A percentile compares a stretch with the other conserved stretches of the same genome.
Evolutionary conservation across 768 basidiomycete genomes (phyloP).

Genomic region (Neoboletus magnificus): DNA sequence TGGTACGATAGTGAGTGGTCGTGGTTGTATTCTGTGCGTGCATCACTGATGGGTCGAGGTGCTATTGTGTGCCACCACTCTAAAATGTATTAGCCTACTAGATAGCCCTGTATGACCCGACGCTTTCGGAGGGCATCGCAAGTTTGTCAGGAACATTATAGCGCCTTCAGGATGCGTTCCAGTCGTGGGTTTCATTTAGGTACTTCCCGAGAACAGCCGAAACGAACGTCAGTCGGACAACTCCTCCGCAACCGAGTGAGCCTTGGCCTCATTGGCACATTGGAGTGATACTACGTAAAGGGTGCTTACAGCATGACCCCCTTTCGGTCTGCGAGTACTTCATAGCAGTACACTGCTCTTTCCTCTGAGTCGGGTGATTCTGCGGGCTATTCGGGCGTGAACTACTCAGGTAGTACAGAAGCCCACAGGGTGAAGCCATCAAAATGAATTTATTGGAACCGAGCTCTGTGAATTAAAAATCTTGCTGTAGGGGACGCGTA

Average conservation of each 20-base stretch:
- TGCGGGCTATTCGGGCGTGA: background rate
- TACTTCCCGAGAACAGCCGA: background rate
- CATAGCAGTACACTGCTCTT: background rate
- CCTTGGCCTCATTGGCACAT: background rate
- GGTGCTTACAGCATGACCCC: no score
- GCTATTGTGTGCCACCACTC: background rate
- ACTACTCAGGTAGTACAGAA: background rate
- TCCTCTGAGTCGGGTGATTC: background rate
- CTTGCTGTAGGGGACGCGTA: background rate
- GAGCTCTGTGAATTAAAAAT: background rate
- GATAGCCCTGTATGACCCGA: background rate
- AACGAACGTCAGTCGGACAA: background rate
- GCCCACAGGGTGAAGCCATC: background rate
- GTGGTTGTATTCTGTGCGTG: background rate
- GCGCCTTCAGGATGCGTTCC: background rate
- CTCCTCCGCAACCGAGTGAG: background rate
- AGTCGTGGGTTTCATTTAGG: conserved; percentile 1
- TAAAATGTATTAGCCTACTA: background rate
- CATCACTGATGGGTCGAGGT: background rate
- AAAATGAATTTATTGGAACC: no score
- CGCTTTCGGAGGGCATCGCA: background rate
- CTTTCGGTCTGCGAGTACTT: no score
- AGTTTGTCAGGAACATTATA: background rate
- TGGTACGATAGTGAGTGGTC: conserved; percentile 11
- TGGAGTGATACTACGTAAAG: background rate